Evolutionary conservation across 805 yeast species (phyloP), one percentile per base, ranked within the genome.

Genomic region (Wickerhamomyces bovis): DNA sequence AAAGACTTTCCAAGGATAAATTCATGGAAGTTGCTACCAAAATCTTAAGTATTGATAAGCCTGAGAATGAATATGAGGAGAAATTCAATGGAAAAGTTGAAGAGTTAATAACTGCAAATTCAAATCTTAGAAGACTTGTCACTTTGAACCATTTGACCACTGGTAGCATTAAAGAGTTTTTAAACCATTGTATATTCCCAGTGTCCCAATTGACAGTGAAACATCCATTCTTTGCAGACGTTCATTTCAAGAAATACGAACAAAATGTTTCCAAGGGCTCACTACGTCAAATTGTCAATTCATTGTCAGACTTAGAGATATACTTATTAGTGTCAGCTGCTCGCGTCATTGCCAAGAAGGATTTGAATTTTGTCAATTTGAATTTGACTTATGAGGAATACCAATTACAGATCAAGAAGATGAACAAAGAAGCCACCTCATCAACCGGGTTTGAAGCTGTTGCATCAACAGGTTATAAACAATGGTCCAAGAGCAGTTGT

Each of bases 311-410:
- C 48, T 60, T 87, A 26, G 97, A 92, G 57, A 61, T 84, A 41
- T 76, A 85, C 16, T 58, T 92, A 38, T 65, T 88, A 13, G 79
- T 90, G 6, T 79, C 89, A 39, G 83, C 90, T 0, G 87, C 95
- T 0, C 71, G 97, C 40, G 81, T 83, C 44, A 70, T 79, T 21
- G 70, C 77, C 43, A 85, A 81, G 54, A 72, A 72, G 25, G 81
- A 76, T 19, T 64, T 78, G 21, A 79, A 71, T 13, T 71, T 72
- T n/a, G 75, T 87, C 18, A 90, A 88, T 61, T 82, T 89, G 64
- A 86, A 85, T 53, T 66, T 89, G 48, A 85, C 83, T 0, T 84
- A 81, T 61, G 81, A 80, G 28, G 98, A 92, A 62, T 92, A 88
- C 63, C 58, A 60, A n/a, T 69, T 66, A 2, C 73, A 81, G 71